phyloP scores from a whole-genome alignment of 805 yeast genomes.

The Myxozyma vanderwaltii region DNA sequence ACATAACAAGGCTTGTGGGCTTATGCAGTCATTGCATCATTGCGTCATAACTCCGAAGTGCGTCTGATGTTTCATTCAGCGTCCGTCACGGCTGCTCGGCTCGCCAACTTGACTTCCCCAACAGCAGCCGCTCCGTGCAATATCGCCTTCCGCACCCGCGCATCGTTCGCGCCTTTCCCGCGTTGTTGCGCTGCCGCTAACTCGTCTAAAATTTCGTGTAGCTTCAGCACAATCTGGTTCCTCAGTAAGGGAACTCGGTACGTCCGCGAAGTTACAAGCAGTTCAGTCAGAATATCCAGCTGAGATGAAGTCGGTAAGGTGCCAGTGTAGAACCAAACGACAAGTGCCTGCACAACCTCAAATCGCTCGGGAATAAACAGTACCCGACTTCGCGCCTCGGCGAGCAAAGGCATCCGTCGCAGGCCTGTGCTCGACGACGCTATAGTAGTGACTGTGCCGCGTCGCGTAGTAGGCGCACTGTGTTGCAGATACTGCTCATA shows the following conservation, averaged over 20 bases:
- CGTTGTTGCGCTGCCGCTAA: neutral
- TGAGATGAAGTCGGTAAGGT: neutral
- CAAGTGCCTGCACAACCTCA: constrained; percentile 15
- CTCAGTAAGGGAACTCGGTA: constrained; percentile 7
- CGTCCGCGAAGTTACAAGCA: constrained; percentile 11
- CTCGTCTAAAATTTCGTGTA: constrained; percentile 18
- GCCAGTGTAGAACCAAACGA: constrained; percentile 27
- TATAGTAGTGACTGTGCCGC: neutral
- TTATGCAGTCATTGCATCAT: too few relatives aligned
- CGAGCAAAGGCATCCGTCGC: neutral
- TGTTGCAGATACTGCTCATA: neutral
- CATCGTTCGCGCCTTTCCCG: neutral
- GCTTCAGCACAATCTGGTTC: constrained; percentile 6
- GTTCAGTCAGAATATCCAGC: neutral
- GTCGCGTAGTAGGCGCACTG: neutral
- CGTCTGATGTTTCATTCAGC: too few relatives aligned
- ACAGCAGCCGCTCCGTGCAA: constrained; percentile 19
- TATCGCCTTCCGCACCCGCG: neutral
- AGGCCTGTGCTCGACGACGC: neutral
- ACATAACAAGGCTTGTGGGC: too few relatives aligned
- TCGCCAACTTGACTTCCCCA: constrained; percentile 9
- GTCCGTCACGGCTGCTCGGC: neutral
- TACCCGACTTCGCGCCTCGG: neutral
- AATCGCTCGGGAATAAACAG: constrained; percentile 28
- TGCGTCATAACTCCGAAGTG: too few relatives aligned